These are phyloP conservation scores for Solidago caesia DNA, from an alignment of 129 eudicot species.

Conservation along the genomic window DNA sequence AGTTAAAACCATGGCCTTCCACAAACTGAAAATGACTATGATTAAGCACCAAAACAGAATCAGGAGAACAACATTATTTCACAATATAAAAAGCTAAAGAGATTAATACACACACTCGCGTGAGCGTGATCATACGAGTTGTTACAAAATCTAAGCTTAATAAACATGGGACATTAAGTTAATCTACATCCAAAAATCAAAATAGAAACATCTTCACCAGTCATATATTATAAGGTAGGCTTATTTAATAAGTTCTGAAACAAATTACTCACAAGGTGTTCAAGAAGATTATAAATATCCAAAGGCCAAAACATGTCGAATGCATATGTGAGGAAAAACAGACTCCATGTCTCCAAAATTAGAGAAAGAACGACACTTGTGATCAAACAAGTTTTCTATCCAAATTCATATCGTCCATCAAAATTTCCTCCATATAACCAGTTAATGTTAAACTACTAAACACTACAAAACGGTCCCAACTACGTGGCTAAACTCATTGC, in stretches of 20 bases:
- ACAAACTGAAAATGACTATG: no score
- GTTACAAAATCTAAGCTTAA: no score
- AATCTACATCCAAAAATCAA: no score
- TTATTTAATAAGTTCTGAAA: conserved; percentile 3
- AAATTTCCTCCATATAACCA: neutral
- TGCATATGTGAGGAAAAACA: neutral
- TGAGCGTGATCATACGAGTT: no score
- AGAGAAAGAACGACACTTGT: neutral
- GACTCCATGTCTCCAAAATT: neutral
- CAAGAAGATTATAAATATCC: neutral
- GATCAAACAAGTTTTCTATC: conserved; percentile 1
- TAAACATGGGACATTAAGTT: no score
- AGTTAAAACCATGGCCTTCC: no score
- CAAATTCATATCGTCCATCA: neutral
- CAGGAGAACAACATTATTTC: no score
- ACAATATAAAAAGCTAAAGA: no score
- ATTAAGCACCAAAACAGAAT: no score
- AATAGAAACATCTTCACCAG: no score
- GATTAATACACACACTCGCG: no score
- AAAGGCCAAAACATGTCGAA: neutral
- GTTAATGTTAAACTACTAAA: neutral
- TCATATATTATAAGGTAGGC: neutral
- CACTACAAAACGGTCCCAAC: neutral
- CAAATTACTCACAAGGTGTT: neutral
- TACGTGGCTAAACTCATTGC: neutral